Evolutionary conservation across 768 basidiomycete genomes (phyloP), one percentile per base, ranked within the genome.

Genomic region (Boletus fagicola): DNA sequence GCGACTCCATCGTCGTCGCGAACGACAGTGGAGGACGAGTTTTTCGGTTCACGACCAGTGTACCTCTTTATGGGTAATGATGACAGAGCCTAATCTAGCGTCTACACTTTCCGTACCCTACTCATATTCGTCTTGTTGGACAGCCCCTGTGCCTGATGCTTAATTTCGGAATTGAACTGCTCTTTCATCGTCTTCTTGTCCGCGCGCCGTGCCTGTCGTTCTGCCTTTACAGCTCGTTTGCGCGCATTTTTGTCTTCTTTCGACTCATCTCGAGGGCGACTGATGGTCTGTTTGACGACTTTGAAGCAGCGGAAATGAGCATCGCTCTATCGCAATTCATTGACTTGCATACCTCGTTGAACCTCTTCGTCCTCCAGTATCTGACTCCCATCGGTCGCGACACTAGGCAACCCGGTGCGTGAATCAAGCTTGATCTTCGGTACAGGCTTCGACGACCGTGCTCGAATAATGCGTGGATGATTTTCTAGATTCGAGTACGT

Each of bases 401-500:
- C 75, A 30, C 76, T 70, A 4, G 93, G 94, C 10, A 94, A 74
- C 3, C 92, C 93, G 0, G 90, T 93, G 61, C 82, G 86, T 1
- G 84, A 79, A 68, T 96, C 87, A 30, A 95, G 75, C 30, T 72
- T 66, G 61, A 95, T 92, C 70, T 83, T 88, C 0, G 86, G 78
- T 0, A 81, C 78, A 22, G 76, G 74, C 65, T 76, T 79, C 40
- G 73, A 66, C 57, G 84, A 79, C 35, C 86, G 78, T 20, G 86
- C 84, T 26, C 84, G 82, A 57, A 99, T 94, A 33, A 97, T 76
- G 10, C 88, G 84, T 0, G 97, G 97, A 69, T 98, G 97, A 66
- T 99, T 99, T 70, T 97, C 97, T 8, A 98, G 79, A 68, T 97
- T 99, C n/a, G 93, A 89, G 69, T 94, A 95, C 11, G 95, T 98